A percentile compares a stretch with the other conserved stretches of the same genome.
Evolutionary conservation across 345 rosid genomes (phyloP).

Genomic region (Trapa incisa): DNA sequence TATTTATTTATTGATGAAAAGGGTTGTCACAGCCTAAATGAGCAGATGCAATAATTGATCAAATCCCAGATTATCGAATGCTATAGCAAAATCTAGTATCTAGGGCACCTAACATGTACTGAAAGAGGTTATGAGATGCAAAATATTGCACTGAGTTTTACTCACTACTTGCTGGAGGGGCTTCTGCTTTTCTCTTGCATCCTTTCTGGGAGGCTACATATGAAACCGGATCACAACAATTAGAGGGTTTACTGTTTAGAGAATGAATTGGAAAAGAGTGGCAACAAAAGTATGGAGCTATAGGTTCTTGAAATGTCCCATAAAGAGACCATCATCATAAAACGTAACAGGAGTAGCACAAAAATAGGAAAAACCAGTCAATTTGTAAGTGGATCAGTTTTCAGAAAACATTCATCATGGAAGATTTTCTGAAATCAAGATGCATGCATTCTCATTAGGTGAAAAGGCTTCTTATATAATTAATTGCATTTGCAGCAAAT

Average conservation of each 20-base stretch:
- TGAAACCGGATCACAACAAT: neutral
- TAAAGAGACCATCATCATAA: neutral
- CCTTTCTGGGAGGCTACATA: conserved; percentile 2
- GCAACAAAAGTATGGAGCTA: neutral
- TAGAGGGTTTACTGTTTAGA: neutral
- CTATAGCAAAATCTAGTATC: neutral
- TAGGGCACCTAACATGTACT: neutral
- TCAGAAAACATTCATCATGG: no score
- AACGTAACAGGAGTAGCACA: neutral
- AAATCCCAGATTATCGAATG: neutral
- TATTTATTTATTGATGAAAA: neutral
- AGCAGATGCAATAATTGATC: neutral
- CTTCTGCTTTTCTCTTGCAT: conserved; percentile 1
- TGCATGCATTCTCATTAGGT: neutral
- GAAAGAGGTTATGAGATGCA: neutral
- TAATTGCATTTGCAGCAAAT: neutral
- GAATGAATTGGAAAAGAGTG: neutral
- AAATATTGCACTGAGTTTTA: neutral
- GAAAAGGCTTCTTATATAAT: neutral
- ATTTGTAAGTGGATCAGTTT: neutral
- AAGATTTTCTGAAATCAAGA: neutral
- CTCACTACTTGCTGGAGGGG: conserved; percentile 5
- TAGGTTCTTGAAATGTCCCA: neutral
- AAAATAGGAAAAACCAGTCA: neutral
- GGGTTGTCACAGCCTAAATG: neutral